Evolutionary conservation across 2,329 filamentous ascomycete genomes (phyloP).

Genomic region (Colletotrichum gigasporum): DNA sequence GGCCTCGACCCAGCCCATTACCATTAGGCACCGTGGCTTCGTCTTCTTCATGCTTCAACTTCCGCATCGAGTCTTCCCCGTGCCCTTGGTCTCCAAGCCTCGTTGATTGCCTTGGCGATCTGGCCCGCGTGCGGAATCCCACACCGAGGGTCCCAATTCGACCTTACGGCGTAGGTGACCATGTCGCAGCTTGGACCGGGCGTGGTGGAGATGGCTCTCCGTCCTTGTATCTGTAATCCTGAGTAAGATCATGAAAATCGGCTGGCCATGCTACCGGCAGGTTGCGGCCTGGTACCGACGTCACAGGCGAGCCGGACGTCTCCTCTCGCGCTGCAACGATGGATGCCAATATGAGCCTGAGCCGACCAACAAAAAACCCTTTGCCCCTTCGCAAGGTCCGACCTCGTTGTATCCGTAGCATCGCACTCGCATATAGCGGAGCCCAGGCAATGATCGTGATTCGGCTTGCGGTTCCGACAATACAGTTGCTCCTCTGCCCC

Average conservation of each 20-base stretch:
- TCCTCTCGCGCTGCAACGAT: background rate
- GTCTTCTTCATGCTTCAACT: background rate
- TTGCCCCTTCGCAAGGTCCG: background rate
- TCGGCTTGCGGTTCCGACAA: constrained; percentile 4
- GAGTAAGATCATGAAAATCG: constrained; percentile 4
- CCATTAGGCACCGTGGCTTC: background rate
- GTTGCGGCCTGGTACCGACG: constrained; percentile 11
- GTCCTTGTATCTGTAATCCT: background rate
- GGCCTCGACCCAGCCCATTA: background rate
- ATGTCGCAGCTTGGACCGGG: background rate
- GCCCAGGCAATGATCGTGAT: background rate
- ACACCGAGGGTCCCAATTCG: constrained; percentile 5
- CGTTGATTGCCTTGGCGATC: constrained; percentile 6
- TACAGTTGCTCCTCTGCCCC: constrained; percentile 3
- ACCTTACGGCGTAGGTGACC: background rate
- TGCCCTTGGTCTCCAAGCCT: background rate
- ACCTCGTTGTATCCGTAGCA: background rate
- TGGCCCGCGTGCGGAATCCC: background rate
- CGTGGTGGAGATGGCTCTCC: background rate
- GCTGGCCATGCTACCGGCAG: background rate
- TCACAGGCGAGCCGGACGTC: background rate
- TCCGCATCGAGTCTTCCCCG: constrained; percentile 1
- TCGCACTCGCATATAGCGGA: constrained; percentile 15
- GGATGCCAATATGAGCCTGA: background rate
- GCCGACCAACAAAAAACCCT: background rate